Evolutionary conservation across 2,329 filamentous ascomycete genomes (phyloP), one percentile per base, ranked within the genome.

Genomic region (Beauveria australis): DNA sequence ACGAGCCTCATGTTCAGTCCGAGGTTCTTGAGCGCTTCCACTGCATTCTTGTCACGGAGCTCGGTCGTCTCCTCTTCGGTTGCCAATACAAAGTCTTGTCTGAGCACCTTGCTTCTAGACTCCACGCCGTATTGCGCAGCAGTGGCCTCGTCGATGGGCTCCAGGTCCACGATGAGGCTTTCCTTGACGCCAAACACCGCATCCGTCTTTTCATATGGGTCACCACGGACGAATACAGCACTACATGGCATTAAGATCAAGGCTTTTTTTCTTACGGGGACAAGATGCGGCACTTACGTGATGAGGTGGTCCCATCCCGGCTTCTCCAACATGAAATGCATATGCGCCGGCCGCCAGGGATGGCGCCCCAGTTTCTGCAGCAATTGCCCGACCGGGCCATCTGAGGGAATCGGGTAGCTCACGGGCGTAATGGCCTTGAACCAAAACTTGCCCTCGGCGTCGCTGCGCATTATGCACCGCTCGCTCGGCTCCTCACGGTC

Each of bases 311-410:
- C 91, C 76, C 83, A 92, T 0, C 89, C 89, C 40, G 79, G 73
- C 77, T 91, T 92, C 70, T 87, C 84, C 75, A 96, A 92, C 89
- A 95, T 94, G 68, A 94, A 94, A 73, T 94, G 90, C 79, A 93
- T 83, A 72, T 94, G 90, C 22, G 86, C 83, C 1, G 90, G 91
- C 57, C 91, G 76, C 76, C 85, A 92, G 60, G 85, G 85, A 75
- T 94, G 91, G n/a, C 91, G 78, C n/a, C 81, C 79, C 67, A 94
- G 70, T 67, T 76, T 72, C 70, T 77, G 75, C 67, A 94, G 74
- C 66, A 94, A 71, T 73, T 85, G 83, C 0, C 90, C 92, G 1
- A 96, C 91, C 0, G 92, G 91, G 9, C 89, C 90, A 73, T 96
- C 91, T 67, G 90, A 81, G 1, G 91, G 90, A 67, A 95, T 94